Conservation (phyloP, 345 rosid genomes). For the Salix koriyanagi region DNA sequence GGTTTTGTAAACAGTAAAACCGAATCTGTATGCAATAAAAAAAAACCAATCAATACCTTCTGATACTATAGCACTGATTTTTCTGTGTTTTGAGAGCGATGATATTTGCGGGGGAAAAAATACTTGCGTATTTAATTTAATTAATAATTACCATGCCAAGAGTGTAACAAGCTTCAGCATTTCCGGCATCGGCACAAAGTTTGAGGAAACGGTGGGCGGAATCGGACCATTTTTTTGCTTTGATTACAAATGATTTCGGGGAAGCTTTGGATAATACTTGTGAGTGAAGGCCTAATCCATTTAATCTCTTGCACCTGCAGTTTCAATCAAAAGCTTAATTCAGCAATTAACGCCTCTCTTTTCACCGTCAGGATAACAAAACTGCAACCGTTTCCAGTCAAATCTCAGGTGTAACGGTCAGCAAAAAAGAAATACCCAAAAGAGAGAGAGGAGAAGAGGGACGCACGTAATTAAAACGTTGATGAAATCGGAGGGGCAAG, state of each 20-base stretch:
- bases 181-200: slow-evolving; percentile 79
- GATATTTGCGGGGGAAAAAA: background rate
- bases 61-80: background rate
- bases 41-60: background rate
- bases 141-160: slow-evolving; percentile 75
- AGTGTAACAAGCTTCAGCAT: slow-evolving; percentile 81
- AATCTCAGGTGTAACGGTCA: background rate
- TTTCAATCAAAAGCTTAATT: background rate
- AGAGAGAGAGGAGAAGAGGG: background rate
- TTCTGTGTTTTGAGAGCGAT: background rate
- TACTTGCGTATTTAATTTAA: too few relatives aligned
- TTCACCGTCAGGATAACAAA: background rate
- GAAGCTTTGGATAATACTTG: slow-evolving; percentile 62
- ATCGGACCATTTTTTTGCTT: slow-evolving; percentile 76
- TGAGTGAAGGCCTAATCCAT: slow-evolving; percentile 49
- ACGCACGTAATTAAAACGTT: slow-evolving; percentile 67
- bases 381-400: background rate
- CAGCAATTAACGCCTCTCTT: background rate
- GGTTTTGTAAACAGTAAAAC: slow-evolving; percentile 72
- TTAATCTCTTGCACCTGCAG: slow-evolving; percentile 81
- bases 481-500: slow-evolving; percentile 68
- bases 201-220: slow-evolving; percentile 76
- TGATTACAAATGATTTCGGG: slow-evolving; percentile 46
- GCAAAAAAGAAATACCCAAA: background rate
- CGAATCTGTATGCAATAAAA: slow-evolving; percentile 54